Conservation (phyloP, 2,329 filamentous ascomycete genomes). For the Lachnellula cervina region DNA sequence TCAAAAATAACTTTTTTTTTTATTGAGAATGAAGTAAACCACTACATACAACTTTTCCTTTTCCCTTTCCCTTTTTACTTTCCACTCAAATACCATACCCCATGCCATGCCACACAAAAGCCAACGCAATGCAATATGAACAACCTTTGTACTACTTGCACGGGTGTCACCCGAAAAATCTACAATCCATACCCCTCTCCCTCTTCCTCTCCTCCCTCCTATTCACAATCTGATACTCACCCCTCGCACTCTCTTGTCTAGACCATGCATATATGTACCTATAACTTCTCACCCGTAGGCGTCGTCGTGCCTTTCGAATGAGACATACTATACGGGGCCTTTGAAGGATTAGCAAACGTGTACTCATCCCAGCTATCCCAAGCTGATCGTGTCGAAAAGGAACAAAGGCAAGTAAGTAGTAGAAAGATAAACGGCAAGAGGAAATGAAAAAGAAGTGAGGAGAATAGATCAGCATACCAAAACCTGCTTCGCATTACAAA, state of each 20-base stretch:
- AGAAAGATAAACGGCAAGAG: constrained; percentile 2
- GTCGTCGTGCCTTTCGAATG: constrained; percentile 29
- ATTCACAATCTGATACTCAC: background rate
- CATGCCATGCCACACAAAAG: background rate
- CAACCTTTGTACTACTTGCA: background rate
- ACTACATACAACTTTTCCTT: background rate
- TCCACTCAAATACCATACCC: background rate
- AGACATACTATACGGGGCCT: constrained; percentile 33
- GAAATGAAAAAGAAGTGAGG: constrained; percentile 6
- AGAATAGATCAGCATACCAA: constrained; percentile 55
- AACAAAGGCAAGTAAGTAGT: background rate
- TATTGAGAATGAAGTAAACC: background rate
- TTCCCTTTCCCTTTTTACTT: too few relatives aligned
- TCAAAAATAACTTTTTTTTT: too few relatives aligned
- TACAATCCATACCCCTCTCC: background rate
- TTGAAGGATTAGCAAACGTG: background rate
- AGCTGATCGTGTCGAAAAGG: too few relatives aligned
- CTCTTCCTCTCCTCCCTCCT: background rate
- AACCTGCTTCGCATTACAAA: constrained; percentile 93
- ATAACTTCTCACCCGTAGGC: constrained; percentile 20
- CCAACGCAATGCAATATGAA: background rate
- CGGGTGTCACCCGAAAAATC: background rate
- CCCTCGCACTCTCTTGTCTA: too few relatives aligned
- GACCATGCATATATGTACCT: background rate
- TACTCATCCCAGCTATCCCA: too few relatives aligned